A percentile compares a stretch with the other conserved stretches of the same genome.
Evolutionary conservation across 2,329 filamentous ascomycete genomes (phyloP).

Genomic region (Ceratocystis cubensis): DNA sequence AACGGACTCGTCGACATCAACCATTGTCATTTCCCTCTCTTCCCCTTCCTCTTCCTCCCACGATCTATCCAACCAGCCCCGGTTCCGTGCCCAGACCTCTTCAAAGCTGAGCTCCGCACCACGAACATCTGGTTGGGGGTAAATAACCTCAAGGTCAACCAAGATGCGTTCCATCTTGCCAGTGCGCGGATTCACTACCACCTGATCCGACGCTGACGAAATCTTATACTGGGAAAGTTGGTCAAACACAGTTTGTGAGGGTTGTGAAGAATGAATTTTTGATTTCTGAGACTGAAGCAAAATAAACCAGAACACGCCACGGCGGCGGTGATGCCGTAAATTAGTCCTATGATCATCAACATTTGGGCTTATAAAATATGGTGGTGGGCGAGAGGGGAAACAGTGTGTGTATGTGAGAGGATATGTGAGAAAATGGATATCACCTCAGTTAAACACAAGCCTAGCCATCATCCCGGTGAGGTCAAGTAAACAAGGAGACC

Average conservation of each 20-base stretch:
- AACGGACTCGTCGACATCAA: conserved; percentile 9
- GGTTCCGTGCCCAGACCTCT: conserved; percentile 67
- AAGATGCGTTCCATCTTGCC: conserved; percentile 78
- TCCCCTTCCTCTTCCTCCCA: conserved; percentile 39
- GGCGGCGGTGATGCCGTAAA: conserved; percentile 34
- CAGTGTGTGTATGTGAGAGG: too few species aligned
- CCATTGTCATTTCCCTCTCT: conserved; percentile 27
- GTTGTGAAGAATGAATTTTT: conserved; percentile 21
- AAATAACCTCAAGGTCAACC: conserved; percentile 74
- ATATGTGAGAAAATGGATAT: background rate
- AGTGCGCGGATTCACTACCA: conserved; percentile 68
- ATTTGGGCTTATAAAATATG: conserved; percentile 39
- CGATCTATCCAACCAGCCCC: conserved; percentile 52
- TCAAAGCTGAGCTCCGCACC: conserved; percentile 79
- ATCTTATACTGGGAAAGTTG: conserved; percentile 55
- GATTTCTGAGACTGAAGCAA: conserved; percentile 44
- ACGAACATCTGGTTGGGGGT: conserved; percentile 60
- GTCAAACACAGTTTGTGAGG: conserved; percentile 17
- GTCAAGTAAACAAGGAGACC: conserved; percentile 1
- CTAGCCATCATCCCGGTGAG: background rate
- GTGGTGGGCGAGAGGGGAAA: background rate
- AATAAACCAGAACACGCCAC: conserved; percentile 29
- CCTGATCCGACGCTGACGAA: conserved; percentile 60
- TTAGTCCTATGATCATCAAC: conserved; percentile 98
- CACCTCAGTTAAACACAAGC: background rate